Base-by-base conservation (phyloP, 2,329 filamentous ascomycete species). In the Fusarium udum region DNA sequence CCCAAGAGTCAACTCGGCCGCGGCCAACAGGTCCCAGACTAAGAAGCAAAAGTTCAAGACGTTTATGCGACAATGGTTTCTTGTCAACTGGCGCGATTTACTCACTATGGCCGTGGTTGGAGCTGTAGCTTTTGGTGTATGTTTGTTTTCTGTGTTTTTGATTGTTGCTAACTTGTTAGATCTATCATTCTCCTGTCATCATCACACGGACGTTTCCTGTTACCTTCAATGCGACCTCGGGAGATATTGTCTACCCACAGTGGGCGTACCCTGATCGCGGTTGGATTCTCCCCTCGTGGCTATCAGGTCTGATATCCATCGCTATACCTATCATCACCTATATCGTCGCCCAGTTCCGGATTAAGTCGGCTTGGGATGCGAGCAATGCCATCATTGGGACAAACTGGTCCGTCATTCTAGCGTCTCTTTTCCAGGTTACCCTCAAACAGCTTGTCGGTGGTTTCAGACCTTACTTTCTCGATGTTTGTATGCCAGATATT, bases 381-480 rank as follows among this genome's bases (percentile, higher is more conserved):
- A 91, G 91, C 81, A 92, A 91, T 75, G 90, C 88, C 26, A 82
- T 90, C 55, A 83, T 91, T 62, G 91, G 91, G 16, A 85, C 91
- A 0, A 78, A 89, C 6, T 92, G 91, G 82, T 85, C 87, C 5
- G 82, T 92, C 58, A 86, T 90, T 66, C 82, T 87, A 6, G 89
- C 88, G 0, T 85, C 89, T 0, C 84, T 91, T n/a, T 90, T 92
- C 77, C 90, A 92, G 74, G 89, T 92, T 70, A 86, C 90, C 73
- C 79, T 92, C 74, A 93, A 93, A 78, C 90, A 88, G 83, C 84
- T 92, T 11, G 88, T 92, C 52, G 91, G 91, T 10, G 90, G 90
- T 26, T 84, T 90, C 6, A 84, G 90, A 34, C 91, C 90, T 1
- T 87, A 91, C 75, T 92, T 92, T 79, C 87, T 92, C 49, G 85